These are phyloP conservation scores for Gentiana macrophylla DNA, from an alignment of 257 asterid species.

Conservation along the genomic window DNA sequence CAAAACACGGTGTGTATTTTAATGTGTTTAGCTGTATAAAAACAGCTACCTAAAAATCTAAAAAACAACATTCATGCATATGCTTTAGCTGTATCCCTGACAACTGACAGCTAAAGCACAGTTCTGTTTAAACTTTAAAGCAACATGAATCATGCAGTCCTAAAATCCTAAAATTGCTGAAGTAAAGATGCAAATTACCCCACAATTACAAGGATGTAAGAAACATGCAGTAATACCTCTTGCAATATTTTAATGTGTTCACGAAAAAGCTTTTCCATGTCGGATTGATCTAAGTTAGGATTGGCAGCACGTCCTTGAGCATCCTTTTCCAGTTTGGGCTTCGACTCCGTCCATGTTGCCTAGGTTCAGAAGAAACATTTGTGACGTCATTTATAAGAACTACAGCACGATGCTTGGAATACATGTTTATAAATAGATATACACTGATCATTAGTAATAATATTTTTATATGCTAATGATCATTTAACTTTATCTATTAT, in stretches of 20 bases:
- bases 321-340: conserved; percentile 88
- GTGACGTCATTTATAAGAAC: not conserved
- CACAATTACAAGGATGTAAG: not conserved
- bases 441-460: too few species aligned
- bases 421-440: too few species aligned
- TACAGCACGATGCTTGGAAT: too few species aligned
- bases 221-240: conserved; percentile 35
- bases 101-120: not conserved
- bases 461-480: too few species aligned
- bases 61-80: too few species aligned
- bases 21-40: too few species aligned
- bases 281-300: conserved; percentile 77
- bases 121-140: not conserved
- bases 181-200: too few species aligned
- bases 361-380: conserved; percentile 17
- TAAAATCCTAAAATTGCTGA: not conserved
- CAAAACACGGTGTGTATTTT: too few species aligned
- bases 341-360: conserved; percentile 96
- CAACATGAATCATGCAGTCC: not conserved
- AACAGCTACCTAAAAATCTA: too few species aligned
- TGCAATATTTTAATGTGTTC: conserved; percentile 74
- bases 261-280: conserved; percentile 84
- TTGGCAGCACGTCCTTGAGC: conserved; percentile 91
- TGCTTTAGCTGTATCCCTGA: not conserved
- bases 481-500: too few species aligned